Base-by-base conservation (phyloP, 306 rosid genomes). In the Heteromeles arbutifolia region DNA sequence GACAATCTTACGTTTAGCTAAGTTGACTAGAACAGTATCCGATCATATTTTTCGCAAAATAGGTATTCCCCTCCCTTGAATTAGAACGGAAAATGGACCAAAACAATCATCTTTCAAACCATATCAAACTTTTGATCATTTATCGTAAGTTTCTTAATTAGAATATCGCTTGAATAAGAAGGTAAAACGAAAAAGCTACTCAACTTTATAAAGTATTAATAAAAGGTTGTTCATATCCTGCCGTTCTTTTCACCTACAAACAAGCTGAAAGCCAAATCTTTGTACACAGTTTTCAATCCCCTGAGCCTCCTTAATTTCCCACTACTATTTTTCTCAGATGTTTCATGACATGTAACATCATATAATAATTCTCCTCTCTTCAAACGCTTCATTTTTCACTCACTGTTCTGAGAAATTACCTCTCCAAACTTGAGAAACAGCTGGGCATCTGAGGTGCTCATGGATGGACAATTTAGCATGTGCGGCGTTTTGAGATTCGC, bases 371-470 rank as follows among this genome's bases (percentile, higher is more conserved):
- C 44, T 52, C 74, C 70, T n/a, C 26, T 19, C n/a, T 44, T 34
- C 10, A 28, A 61, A 11, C 53, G 52, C 69, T 69, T 52, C 12
- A 48, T 2, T 58, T 45, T 31, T 88, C 83, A 86, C 82, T 79
- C 89, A 45, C 96, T 93, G 85, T 89, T 91, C 56, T 88, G 97
- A 59, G 98, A 89, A 74, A 93, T 93, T 58, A 93, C 98, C 88
- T 93, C 98, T 53, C 98, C 97, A 53, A 93, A 93, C 79, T 93
- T 91, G 69, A 91, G 90, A 78, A 93, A 93, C 41, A 91, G 93
- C 61, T 91, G 98, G 0, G 97, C 98, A 67, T 93, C 97, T 2
- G 97, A 91, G 65, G 96, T 85, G 79, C 98, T 93, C 93, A 93
- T 91, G 15, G 98, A 89, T 11, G 97, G 86, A 80, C 91, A 91